phyloP scores from a whole-genome alignment of 2,329 filamentous ascomycete species.

The Pseudogymnoascus sp. region DNA sequence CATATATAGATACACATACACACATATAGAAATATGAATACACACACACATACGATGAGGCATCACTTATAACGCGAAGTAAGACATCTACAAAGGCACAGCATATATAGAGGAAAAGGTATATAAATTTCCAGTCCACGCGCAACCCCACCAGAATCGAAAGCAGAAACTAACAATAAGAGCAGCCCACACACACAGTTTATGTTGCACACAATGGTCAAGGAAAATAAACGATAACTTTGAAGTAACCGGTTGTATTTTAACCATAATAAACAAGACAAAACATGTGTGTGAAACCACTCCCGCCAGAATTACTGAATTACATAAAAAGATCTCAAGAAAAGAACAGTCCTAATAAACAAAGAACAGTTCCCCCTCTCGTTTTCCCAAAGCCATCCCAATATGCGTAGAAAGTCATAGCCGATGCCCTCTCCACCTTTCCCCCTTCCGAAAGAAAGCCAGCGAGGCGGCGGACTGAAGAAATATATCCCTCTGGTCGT shows the following conservation, averaged over 20 bases:
- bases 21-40: background rate
- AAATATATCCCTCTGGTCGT: background rate
- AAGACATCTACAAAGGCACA: background rate
- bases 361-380: background rate
- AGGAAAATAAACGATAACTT: background rate
- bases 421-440: background rate
- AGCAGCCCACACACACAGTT: background rate
- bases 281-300: background rate
- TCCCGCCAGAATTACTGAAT: background rate
- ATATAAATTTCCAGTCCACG: background rate
- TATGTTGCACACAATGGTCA: background rate
- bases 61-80: background rate
- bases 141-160: background rate
- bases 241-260: background rate
- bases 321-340: background rate
- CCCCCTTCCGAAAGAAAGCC: background rate
- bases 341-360: background rate
- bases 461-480: slow-evolving; percentile 1
- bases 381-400: slow-evolving; percentile 2
- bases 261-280: background rate
- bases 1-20: too few relatives aligned
- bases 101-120: background rate
- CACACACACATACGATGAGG: background rate
- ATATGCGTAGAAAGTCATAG: slow-evolving; percentile 2
- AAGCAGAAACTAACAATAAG: background rate